Conservation (phyloP, 352 stramenopile species). For the Pythium phragmitis region DNA sequence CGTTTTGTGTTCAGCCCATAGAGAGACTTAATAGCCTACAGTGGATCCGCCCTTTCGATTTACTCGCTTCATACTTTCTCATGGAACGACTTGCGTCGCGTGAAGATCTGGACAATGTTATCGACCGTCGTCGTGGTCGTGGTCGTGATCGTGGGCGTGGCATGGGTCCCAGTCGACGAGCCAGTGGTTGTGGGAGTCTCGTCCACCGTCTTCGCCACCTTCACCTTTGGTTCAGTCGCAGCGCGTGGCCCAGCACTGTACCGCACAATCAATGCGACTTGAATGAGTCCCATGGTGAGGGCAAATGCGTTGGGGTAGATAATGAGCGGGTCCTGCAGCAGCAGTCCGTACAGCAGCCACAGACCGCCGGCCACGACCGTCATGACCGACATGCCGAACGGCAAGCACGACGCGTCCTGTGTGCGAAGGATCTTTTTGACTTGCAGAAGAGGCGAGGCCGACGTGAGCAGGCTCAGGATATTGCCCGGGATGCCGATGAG, state of each 20-base stretch:
- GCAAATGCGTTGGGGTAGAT: slow-evolving; percentile 72
- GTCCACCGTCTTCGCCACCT: neutral
- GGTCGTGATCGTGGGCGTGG: slow-evolving; percentile 21
- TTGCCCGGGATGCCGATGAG: slow-evolving; percentile 75
- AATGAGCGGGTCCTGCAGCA: slow-evolving; percentile 60
- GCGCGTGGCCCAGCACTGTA: slow-evolving; percentile 20
- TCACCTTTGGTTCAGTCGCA: neutral
- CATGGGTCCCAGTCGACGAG: neutral
- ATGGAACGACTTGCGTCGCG: slow-evolving; percentile 20
- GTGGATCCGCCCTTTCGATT: neutral
- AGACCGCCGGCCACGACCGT: slow-evolving; percentile 63
- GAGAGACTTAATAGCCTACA: neutral
- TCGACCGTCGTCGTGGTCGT: neutral
- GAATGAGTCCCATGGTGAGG: slow-evolving; percentile 67
- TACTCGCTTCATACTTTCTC: slow-evolving; percentile 23
- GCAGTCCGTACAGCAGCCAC: slow-evolving; percentile 69
- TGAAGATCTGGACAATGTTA: slow-evolving; percentile 10
- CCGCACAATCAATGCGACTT: slow-evolving; percentile 61
- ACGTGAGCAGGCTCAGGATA: slow-evolving; percentile 69
- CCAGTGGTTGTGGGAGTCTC: neutral
- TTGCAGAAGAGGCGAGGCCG: slow-evolving; percentile 66
- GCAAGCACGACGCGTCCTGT: slow-evolving; percentile 67
- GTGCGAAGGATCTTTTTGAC: slow-evolving; percentile 61
- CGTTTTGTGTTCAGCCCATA: too few relatives aligned
- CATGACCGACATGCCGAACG: slow-evolving; percentile 80